phyloP scores from a whole-genome alignment of 2,329 filamentous ascomycete species.

The Coleophoma crateriformis region DNA sequence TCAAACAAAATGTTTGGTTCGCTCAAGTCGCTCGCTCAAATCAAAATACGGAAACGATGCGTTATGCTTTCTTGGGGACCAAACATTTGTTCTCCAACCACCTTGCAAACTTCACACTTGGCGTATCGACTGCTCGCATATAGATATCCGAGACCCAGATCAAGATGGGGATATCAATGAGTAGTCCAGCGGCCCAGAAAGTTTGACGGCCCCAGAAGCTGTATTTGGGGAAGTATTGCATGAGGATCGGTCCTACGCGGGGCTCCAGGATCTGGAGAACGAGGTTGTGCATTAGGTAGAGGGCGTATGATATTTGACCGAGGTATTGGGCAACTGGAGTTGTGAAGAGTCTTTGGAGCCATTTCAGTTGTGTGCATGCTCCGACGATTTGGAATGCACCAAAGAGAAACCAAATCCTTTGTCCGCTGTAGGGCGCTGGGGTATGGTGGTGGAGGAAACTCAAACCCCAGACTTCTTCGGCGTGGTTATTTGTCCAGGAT shows the following conservation, averaged over 20 bases:
- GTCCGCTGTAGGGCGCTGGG: constrained; percentile 18
- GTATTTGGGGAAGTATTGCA: constrained; percentile 8
- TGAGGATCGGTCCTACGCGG: constrained; percentile 16
- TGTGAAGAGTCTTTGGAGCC: constrained; percentile 39
- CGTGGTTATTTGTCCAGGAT: constrained; percentile 22
- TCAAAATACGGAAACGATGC: too few relatives aligned
- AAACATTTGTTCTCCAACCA: constrained; percentile 34
- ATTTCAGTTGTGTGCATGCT: constrained; percentile 27
- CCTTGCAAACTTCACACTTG: constrained; percentile 41
- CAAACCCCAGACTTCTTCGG: constrained; percentile 16
- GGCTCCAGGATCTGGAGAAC: constrained; percentile 31
- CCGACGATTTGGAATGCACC: constrained; percentile 23
- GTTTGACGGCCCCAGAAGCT: constrained; percentile 17
- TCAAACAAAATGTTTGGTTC: too few relatives aligned
- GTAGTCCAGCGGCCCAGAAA: constrained; percentile 30
- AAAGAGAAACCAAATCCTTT: constrained; percentile 22
- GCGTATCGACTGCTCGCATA: constrained; percentile 49
- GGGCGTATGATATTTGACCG: constrained; percentile 49
- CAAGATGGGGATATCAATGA: constrained; percentile 38
- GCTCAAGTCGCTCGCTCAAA: too few relatives aligned
- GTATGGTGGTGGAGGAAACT: constrained; percentile 17
- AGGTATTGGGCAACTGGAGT: constrained; percentile 46
- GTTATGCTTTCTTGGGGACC: constrained; percentile 13
- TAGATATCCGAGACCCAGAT: constrained; percentile 52
- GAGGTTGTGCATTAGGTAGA: constrained; percentile 53